Percentiles rank a stretch among this genome's conserved stretches.
Evolutionary conservation across 1,284 basidiomycete species (phyloP).

Genomic region (Ceratobasidium sp.): DNA sequence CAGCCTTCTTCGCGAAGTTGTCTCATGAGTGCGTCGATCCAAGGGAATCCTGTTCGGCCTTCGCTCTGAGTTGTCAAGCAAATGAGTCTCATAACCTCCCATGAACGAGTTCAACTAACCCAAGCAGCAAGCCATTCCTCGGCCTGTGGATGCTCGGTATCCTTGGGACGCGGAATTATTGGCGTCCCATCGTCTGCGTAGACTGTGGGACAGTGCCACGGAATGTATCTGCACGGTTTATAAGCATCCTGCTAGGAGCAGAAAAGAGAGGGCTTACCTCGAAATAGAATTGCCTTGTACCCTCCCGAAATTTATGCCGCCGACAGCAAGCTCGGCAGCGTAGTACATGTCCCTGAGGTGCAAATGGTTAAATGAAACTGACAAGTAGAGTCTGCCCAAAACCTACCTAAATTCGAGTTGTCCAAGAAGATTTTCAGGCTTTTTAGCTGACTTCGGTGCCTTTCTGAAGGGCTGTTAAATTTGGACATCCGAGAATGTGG

Average conservation of each 20-base stretch:
- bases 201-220: slow-evolving; percentile 61
- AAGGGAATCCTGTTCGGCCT: slow-evolving; percentile 65
- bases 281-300: slow-evolving; percentile 61
- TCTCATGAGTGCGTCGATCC: slow-evolving; percentile 65
- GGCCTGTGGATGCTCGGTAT: slow-evolving; percentile 56
- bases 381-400: background rate
- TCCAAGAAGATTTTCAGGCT: slow-evolving; percentile 51
- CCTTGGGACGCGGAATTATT: slow-evolving; percentile 58
- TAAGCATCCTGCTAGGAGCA: background rate
- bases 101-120: slow-evolving; percentile 44
- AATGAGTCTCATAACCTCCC: background rate
- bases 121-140: slow-evolving; percentile 60
- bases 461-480: slow-evolving; percentile 26
- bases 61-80: slow-evolving; percentile 52
- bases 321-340: slow-evolving; percentile 58
- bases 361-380: background rate
- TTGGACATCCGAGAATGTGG: slow-evolving; percentile 8
- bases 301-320: slow-evolving; percentile 56
- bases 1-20: slow-evolving; percentile 62
- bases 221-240: slow-evolving; percentile 55
- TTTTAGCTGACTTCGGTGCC: slow-evolving; percentile 55
- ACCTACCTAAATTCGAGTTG: slow-evolving; percentile 57
- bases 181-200: slow-evolving; percentile 58
- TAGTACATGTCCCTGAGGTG: slow-evolving; percentile 60
- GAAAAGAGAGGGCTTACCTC: slow-evolving; percentile 52